Evolutionary conservation across 495 filamentous ascomycete genomes (phyloP), one percentile per base, ranked within the genome.

Genomic region (Penicillium arizonense): DNA sequence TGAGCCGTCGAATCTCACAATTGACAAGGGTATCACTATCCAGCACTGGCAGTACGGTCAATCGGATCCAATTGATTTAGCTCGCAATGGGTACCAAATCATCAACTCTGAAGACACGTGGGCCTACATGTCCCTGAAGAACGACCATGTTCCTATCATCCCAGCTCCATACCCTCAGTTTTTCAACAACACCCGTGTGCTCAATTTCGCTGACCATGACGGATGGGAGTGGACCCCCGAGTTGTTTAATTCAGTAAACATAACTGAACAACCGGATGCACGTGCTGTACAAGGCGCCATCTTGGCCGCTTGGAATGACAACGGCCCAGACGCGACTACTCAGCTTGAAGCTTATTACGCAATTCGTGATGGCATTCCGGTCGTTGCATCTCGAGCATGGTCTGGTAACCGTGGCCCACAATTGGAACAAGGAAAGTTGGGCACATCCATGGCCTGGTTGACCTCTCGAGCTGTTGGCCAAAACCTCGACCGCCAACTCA

Each of bases 31-130:
- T 38, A 65, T 82, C 33, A 76, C 73, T 10, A 73, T 77, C 9
- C 79, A 83, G 58, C 80, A 82, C 53, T 83, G 80, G 80, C 79
- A 83, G 47, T 78, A 77, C 51, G 80, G 79, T 13, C 72, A 83
- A 46, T 82, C 79, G 0, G 78, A 83, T 34, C 78, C 79, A 0
- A 63, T 79, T 6, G 49, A 47, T 8, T 63, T 82, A 0, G 67
- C 71, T 12, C 52, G 53, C 0, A 52, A 65, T 2, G 75, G 72
- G 5, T 80, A 81, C 50, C 50, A 68, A 5, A 33, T 78, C 35
- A 70, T 83, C 52, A 83, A 83, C 48, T 80, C 77, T 1, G 72
- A 83, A 28, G 80, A 83, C 50, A 77, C 74, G 74, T 83, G 79
- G 79, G 77, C 72, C 0, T 83, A 83, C 50, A 76, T 82, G 57